Conservation (phyloP, 352 stramenopile species). For the Globisporangium megalacanthum region DNA sequence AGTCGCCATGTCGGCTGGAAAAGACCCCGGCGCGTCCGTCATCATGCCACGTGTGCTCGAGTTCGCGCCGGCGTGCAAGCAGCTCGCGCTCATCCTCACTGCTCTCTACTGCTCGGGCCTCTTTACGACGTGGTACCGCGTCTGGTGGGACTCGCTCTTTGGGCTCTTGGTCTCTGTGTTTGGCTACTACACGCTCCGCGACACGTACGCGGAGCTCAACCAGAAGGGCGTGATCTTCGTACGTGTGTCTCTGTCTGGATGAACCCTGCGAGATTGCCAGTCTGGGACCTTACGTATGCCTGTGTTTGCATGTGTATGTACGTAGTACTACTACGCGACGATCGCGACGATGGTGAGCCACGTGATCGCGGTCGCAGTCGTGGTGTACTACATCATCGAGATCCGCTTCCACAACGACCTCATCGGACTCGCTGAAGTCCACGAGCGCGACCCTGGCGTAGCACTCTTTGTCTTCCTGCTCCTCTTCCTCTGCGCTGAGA, state of each 20-base stretch:
- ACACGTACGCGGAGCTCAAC: conserved; percentile 44
- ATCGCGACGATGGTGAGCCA: conserved; percentile 55
- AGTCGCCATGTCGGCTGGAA: background rate
- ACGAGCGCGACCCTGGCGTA: conserved; percentile 23
- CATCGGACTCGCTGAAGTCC: conserved; percentile 19
- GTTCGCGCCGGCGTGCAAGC: conserved; percentile 53
- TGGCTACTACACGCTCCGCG: conserved; percentile 50
- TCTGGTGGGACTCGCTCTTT: conserved; percentile 79
- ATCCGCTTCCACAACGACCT: conserved; percentile 52
- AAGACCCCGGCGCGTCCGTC: background rate
- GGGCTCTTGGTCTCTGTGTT: conserved; percentile 35
- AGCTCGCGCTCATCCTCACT: conserved; percentile 48
- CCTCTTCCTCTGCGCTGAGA: conserved; percentile 42
- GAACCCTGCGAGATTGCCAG: background rate
- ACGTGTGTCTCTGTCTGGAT: background rate
- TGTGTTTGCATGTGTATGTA: background rate
- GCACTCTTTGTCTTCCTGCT: conserved; percentile 66
- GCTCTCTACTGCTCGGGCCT: conserved; percentile 55
- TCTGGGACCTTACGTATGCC: background rate
- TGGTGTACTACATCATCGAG: conserved; percentile 53
- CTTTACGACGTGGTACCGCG: conserved; percentile 69
- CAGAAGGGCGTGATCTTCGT: conserved; percentile 23
- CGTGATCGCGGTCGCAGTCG: conserved; percentile 45
- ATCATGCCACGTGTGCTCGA: conserved; percentile 50
- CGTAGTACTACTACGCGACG: conserved; percentile 51